phyloP scores from a whole-genome alignment of 2,329 filamentous ascomycete genomes.

The Trichoderma koningiopsis region DNA sequence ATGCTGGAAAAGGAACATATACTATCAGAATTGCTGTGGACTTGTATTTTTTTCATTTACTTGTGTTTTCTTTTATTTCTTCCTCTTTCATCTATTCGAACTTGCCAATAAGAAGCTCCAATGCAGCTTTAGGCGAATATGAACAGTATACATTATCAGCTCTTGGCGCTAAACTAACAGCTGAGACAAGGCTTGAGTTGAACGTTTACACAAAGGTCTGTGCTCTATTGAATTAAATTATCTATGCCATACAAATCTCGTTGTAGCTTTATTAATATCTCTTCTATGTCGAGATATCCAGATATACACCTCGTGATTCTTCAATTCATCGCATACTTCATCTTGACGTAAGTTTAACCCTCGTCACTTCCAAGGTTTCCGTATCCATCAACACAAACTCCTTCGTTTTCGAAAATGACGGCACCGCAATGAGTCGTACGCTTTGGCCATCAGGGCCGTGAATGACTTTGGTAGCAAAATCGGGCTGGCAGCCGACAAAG shows the following conservation, averaged over 20 bases:
- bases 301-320: background rate
- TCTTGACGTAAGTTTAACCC: slow-evolving; percentile 56
- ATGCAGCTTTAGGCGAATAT: no score
- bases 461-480: slow-evolving; percentile 72
- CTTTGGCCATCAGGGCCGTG: slow-evolving; percentile 66
- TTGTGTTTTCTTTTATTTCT: no score
- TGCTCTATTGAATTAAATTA: background rate
- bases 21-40: background rate
- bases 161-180: background rate
- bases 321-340: background rate
- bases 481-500: slow-evolving; percentile 82
- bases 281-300: background rate
- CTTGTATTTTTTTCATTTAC: no score
- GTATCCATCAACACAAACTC: slow-evolving; percentile 82
- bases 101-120: no score
- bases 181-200: background rate
- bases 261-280: background rate
- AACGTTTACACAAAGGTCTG: no score
- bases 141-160: background rate
- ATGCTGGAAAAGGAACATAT: background rate
- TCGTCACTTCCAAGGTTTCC: slow-evolving; percentile 79
- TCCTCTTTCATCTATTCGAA: no score
- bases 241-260: background rate
- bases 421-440: slow-evolving; percentile 80
- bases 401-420: slow-evolving; percentile 75